Conservation (phyloP, 345 rosid genomes). For the Arabidopsis suecica region DNA sequence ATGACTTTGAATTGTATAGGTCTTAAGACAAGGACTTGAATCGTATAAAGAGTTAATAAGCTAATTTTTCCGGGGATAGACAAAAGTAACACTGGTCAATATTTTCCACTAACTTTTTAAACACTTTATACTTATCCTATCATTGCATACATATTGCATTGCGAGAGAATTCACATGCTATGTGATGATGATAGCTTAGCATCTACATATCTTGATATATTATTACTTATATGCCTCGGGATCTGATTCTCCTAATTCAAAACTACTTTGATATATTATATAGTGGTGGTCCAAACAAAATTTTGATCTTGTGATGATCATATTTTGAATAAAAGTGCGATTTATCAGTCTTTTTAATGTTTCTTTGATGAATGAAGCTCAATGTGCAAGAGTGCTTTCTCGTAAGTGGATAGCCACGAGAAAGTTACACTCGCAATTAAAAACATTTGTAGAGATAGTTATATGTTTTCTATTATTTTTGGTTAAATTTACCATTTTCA, state of each 20-base stretch:
- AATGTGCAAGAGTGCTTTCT: slow-evolving; percentile 37
- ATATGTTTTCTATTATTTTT: background rate
- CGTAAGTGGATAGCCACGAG: slow-evolving; percentile 46
- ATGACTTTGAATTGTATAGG: too few relatives aligned
- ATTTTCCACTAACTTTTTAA: background rate
- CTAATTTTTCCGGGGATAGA: too few relatives aligned
- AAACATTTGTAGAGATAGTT: background rate
- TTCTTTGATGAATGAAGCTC: background rate
- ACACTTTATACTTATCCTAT: background rate
- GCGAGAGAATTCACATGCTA: slow-evolving; percentile 23
- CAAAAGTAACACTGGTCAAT: background rate
- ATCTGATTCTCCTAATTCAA: slow-evolving; percentile 24
- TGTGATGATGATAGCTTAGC: slow-evolving; percentile 43
- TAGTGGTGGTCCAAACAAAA: slow-evolving; percentile 46
- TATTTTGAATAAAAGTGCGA: background rate
- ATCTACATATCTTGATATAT: slow-evolving; percentile 27
- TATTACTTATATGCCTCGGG: slow-evolving; percentile 27
- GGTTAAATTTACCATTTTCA: background rate
- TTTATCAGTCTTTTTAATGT: too few relatives aligned
- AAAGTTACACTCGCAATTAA: slow-evolving; percentile 22
- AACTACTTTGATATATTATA: background rate
- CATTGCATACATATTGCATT: slow-evolving; percentile 37
- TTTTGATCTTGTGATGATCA: slow-evolving; percentile 33
- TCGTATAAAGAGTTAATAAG: too few relatives aligned
- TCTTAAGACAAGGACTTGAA: too few relatives aligned